Evolutionary conservation across 2,329 filamentous ascomycete species (phyloP).

Genomic region (Colletotrichum neosansevieriae): DNA sequence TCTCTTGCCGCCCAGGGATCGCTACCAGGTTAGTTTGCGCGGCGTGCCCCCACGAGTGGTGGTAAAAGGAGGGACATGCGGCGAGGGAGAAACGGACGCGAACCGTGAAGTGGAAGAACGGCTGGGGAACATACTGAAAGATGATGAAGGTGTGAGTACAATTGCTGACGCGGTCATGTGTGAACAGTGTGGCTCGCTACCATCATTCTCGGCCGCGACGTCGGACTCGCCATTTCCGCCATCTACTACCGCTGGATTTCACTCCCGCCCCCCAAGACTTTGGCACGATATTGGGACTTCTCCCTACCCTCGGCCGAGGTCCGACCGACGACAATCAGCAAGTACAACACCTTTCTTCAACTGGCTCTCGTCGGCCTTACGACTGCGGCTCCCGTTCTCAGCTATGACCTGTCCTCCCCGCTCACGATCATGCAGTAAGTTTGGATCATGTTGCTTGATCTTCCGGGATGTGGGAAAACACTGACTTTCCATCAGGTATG

Average conservation of each 20-base stretch:
- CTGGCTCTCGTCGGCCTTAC: conserved; percentile 87
- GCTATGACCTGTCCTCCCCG: conserved; percentile 65
- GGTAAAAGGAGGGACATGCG: neutral
- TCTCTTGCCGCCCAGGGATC: conserved; percentile 86
- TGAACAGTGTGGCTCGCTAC: conserved; percentile 82
- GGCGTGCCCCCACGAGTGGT: too few species aligned
- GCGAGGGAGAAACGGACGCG: neutral
- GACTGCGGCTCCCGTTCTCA: conserved; percentile 81
- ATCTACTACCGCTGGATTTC: conserved; percentile 98
- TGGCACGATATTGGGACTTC: conserved; percentile 96
- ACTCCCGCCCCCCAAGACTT: conserved; percentile 91
- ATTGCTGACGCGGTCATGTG: neutral
- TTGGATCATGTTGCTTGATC: neutral
- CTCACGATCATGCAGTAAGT: conserved; percentile 75
- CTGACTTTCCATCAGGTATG: conserved; percentile 68
- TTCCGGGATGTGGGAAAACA: conserved; percentile 2
- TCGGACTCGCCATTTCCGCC: conserved; percentile 84
- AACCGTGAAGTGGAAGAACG: neutral
- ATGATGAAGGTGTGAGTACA: neutral
- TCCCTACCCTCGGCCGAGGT: conserved; percentile 89
- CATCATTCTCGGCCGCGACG: conserved; percentile 92
- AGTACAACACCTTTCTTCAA: conserved; percentile 95
- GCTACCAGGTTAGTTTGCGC: conserved; percentile 73
- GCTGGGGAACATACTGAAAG: neutral
- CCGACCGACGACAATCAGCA: conserved; percentile 84